phyloP scores from a whole-genome alignment of 2,329 filamentous ascomycete species.

The Neospermospora avenae region DNA sequence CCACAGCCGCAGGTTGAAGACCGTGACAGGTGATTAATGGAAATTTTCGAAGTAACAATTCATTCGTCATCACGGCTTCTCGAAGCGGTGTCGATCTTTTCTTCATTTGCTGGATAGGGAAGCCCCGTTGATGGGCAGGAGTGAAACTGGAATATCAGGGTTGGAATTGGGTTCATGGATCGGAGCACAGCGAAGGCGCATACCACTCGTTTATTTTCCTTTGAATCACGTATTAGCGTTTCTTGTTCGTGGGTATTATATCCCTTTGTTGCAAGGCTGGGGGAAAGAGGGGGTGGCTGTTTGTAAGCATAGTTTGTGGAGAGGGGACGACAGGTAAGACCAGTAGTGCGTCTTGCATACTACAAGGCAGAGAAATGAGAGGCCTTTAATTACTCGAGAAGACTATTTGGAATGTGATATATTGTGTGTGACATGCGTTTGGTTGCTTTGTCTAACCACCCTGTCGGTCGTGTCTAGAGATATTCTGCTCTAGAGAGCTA shows the following conservation, averaged over 20 bases:
- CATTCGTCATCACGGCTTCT: not conserved
- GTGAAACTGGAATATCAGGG: not conserved
- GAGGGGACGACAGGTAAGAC: not conserved
- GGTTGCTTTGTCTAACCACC: no score
- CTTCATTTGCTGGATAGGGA: slow-evolving; percentile 25
- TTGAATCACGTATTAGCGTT: not conserved
- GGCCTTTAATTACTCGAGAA: not conserved
- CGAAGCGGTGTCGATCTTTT: slow-evolving; percentile 14
- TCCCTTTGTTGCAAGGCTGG: not conserved
- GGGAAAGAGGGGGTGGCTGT: not conserved
- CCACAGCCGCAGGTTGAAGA: slow-evolving; percentile 27
- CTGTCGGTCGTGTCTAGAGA: no score
- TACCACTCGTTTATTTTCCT: slow-evolving; percentile 26
- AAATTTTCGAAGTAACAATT: not conserved
- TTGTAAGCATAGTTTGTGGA: not conserved
- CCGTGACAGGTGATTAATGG: slow-evolving; percentile 25
- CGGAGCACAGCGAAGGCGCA: slow-evolving; percentile 32
- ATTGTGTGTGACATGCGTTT: no score
- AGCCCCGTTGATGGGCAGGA: slow-evolving; percentile 13
- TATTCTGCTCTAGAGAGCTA: no score
- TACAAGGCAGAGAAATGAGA: not conserved
- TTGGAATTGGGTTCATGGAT: slow-evolving; percentile 2
- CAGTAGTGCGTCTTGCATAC: not conserved
- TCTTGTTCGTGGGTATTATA: not conserved
- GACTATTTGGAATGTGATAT: no score